phyloP scores from a whole-genome alignment of 2,329 filamentous ascomycete species.

The Alternaria sp. region DNA sequence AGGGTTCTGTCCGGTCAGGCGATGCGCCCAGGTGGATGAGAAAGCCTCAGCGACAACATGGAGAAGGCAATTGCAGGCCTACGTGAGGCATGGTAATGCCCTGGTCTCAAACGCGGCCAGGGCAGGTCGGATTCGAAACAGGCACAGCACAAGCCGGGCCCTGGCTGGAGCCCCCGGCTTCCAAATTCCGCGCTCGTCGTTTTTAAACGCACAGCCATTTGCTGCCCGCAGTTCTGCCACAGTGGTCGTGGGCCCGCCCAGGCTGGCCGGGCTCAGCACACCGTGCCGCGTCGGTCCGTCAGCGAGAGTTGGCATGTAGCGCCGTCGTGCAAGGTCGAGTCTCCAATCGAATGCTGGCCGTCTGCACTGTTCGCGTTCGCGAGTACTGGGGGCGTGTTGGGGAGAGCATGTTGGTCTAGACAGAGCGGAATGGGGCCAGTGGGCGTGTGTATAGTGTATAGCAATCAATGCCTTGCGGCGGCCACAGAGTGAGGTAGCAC shows the following conservation, averaged over 20 bases:
- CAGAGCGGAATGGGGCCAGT: slow-evolving; percentile 35
- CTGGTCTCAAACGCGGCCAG: slow-evolving; percentile 39
- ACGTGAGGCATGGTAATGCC: slow-evolving; percentile 29
- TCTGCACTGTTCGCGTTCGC: slow-evolving; percentile 2
- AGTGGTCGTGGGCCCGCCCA: slow-evolving; percentile 38
- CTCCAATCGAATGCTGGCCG: slow-evolving; percentile 17
- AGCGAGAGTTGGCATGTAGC: slow-evolving; percentile 35
- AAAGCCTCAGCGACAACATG: slow-evolving; percentile 16
- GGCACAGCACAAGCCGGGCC: slow-evolving; percentile 39
- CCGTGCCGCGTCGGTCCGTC: slow-evolving; percentile 29
- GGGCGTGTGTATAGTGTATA: slow-evolving; percentile 26
- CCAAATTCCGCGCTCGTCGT: slow-evolving; percentile 41
- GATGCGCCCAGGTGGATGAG: slow-evolving; percentile 10
- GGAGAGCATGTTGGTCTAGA: slow-evolving; percentile 18
- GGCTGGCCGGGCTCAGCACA: slow-evolving; percentile 40
- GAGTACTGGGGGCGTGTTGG: slow-evolving; percentile 5
- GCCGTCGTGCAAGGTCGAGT: slow-evolving; percentile 18
- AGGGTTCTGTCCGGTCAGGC: slow-evolving; percentile 31
- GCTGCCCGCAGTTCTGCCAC: slow-evolving; percentile 39
- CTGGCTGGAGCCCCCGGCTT: slow-evolving; percentile 37
- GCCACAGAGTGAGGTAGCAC: slow-evolving; percentile 43
- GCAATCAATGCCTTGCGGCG: slow-evolving; percentile 47
- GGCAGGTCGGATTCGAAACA: slow-evolving; percentile 42
- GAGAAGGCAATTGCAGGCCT: slow-evolving; percentile 22
- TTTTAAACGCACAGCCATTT: slow-evolving; percentile 47